Evolutionary conservation across 495 filamentous ascomycete genomes (phyloP), one percentile per base, ranked within the genome.

Genomic region (Penicillium robsamsonii): DNA sequence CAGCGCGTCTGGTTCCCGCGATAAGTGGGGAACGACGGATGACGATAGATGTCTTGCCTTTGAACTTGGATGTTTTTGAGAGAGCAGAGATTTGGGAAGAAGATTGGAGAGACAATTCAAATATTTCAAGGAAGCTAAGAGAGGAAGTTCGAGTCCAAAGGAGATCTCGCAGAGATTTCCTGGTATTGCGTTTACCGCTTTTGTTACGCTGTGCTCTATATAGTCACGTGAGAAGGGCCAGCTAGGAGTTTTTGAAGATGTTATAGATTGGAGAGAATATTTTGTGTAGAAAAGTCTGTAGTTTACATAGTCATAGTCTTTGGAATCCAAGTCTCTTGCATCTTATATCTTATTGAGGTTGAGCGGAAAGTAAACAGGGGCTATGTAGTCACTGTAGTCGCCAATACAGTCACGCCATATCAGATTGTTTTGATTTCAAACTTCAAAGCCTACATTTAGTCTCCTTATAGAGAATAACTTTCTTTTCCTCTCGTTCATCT

Each of bases 1-100:
- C 64, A 63, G 63, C 63, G 64, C 58, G 62, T 60, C 53, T 63
- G 63, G 60, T 55, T 61, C 63, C 64, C 58, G 61, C 62, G 65
- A 65, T 68, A 62, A 68, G 63, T 65, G 63, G 65, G 65, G 62
- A 62, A 65, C 54, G 56, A 61, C 20, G 31, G 44, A 55, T 58
- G 64, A 65, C 64, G 65, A 58, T 65, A 45, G 27, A 29, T 50
- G 33, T 17, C 50, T 30, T 40, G 40, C 24, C n/a, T 29, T n/a
- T 29, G 29, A 17, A 41, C 20, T 40, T 30, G 30, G 13, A 15
- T 27, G n/a, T 33, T 18, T 48, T 31, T 12, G 18, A 42, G 2
- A 43, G 41, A 43, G 20, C 5, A 43, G 41, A 10, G 20, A 12
- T 24, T 22, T 43, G 4, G 22, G 9, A 6, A 12, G n/a, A 13